These are phyloP conservation scores for Aspergillus sp. DNA, from an alignment of 2,329 filamentous ascomycete species.

Conservation along the genomic window DNA sequence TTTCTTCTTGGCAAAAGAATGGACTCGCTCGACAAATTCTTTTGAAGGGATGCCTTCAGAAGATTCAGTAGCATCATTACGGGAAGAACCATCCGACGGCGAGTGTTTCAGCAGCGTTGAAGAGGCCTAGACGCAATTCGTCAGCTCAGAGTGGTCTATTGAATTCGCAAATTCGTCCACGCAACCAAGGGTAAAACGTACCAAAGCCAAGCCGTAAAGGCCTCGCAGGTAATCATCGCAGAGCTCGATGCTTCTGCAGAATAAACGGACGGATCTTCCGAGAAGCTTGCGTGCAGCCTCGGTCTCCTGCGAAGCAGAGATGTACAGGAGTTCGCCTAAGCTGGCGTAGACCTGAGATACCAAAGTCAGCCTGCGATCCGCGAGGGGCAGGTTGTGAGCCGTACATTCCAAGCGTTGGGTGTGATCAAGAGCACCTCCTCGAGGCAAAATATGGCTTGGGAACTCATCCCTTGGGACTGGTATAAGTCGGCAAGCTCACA, in stretches of 20 bases:
- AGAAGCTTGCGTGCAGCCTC: slow-evolving; percentile 43
- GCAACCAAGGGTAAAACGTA: slow-evolving; percentile 33
- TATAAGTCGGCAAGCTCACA: slow-evolving; percentile 85
- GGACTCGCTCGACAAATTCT: slow-evolving; percentile 23
- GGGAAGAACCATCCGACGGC: slow-evolving; percentile 5
- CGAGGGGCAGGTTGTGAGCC: no score
- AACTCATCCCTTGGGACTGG: slow-evolving; percentile 63
- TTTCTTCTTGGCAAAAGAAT: slow-evolving; percentile 27
- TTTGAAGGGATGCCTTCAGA: slow-evolving; percentile 10
- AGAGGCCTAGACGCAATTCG: slow-evolving; percentile 14
- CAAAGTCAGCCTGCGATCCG: no score
- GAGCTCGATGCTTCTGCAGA: slow-evolving; percentile 82
- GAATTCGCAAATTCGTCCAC: neutral
- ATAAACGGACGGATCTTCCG: slow-evolving; percentile 68
- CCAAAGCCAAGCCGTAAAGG: slow-evolving; percentile 81
- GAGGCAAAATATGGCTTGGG: slow-evolving; percentile 76
- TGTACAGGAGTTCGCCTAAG: slow-evolving; percentile 72
- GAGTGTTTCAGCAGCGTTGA: slow-evolving; percentile 16
- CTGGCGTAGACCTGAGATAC: slow-evolving; percentile 83
- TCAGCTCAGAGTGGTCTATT: slow-evolving; percentile 1
- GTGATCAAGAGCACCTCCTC: slow-evolving; percentile 82
- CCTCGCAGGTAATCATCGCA: slow-evolving; percentile 88
- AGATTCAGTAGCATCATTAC: slow-evolving; percentile 4
- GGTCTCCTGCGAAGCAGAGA: slow-evolving; percentile 36
- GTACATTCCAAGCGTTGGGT: slow-evolving; percentile 91